These are phyloP conservation scores for Hortiboletus campestris DNA, from an alignment of 768 basidiomycete species.

Conservation along the genomic window DNA sequence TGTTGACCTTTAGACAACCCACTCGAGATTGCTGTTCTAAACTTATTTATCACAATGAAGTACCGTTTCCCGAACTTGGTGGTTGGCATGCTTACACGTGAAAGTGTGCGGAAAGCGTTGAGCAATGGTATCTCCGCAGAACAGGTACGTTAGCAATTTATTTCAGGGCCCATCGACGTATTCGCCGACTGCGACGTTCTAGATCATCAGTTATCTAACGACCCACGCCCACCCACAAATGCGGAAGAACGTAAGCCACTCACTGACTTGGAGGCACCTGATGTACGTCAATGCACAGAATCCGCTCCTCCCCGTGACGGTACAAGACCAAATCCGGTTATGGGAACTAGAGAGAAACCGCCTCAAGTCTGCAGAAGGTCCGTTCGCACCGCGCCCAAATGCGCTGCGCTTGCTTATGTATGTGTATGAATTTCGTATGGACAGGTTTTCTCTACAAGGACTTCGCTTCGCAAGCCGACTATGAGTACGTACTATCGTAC, in stretches of 20 bases:
- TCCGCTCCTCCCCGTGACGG: constrained; percentile 92
- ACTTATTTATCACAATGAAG: constrained; percentile 88
- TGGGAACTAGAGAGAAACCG: constrained; percentile 98
- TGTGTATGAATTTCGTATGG: not conserved
- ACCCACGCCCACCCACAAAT: constrained; percentile 98
- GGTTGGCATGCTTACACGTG: constrained; percentile 93
- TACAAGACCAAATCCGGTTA: constrained; percentile 95
- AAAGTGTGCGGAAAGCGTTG: constrained; percentile 93
- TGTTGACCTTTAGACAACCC: constrained; percentile 70
- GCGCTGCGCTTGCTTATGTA: constrained; percentile 10
- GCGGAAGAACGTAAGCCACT: constrained; percentile 75
- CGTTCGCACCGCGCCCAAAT: constrained; percentile 16
- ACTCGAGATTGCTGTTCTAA: constrained; percentile 92
- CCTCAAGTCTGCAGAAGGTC: constrained; percentile 85
- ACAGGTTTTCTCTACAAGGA: constrained; percentile 85
- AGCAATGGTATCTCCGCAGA: constrained; percentile 94
- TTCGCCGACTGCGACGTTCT: constrained; percentile 16
- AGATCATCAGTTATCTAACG: constrained; percentile 95
- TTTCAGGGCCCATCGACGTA: constrained; percentile 7
- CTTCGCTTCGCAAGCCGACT: constrained; percentile 85
- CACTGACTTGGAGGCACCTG: constrained; percentile 4
- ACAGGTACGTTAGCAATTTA: constrained; percentile 57
- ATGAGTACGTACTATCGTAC: constrained; percentile 82
- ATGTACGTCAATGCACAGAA: constrained; percentile 49
- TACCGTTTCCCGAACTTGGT: constrained; percentile 96